Percentiles rank a stretch among this genome's conserved stretches.
Conservation (phyloP, 306 rosid species). For the Quercus aquifolioides region DNA sequence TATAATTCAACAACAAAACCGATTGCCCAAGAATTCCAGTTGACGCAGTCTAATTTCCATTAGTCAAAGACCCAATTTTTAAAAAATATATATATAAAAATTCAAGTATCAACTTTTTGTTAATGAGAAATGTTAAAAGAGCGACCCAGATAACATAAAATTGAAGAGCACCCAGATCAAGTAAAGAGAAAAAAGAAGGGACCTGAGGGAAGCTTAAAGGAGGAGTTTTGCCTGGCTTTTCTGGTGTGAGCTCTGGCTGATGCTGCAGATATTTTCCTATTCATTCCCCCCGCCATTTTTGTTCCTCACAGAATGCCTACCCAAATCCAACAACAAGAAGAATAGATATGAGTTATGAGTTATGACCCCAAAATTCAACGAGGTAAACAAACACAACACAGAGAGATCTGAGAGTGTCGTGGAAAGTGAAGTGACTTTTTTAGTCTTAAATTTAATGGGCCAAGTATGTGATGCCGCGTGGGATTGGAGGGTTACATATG, state of each 20-base stretch:
- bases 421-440: too few species aligned
- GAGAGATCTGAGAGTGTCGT: not conserved
- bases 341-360: too few species aligned
- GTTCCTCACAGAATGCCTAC: not conserved
- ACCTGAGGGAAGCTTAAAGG: conserved; percentile 61
- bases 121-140: not conserved
- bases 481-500: not conserved
- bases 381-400: not conserved
- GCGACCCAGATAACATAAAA: not conserved
- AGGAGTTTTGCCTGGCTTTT: conserved; percentile 38
- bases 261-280: conserved; percentile 72
- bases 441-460: too few species aligned
- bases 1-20: not conserved
- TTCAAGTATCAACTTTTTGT: not conserved
- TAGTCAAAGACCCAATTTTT: not conserved
- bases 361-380: not conserved
- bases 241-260: conserved; percentile 83
- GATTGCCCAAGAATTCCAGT: not conserved
- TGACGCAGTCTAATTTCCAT: not conserved
- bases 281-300: conserved; percentile 23
- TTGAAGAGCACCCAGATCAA: not conserved
- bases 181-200: not conserved
- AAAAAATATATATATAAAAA: not conserved
- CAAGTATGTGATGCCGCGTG: too few species aligned
- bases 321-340: not conserved